Evolutionary conservation across 345 rosid species (phyloP), one percentile per base, ranked within the genome.

Genomic region (Arabidopsis suecica): DNA sequence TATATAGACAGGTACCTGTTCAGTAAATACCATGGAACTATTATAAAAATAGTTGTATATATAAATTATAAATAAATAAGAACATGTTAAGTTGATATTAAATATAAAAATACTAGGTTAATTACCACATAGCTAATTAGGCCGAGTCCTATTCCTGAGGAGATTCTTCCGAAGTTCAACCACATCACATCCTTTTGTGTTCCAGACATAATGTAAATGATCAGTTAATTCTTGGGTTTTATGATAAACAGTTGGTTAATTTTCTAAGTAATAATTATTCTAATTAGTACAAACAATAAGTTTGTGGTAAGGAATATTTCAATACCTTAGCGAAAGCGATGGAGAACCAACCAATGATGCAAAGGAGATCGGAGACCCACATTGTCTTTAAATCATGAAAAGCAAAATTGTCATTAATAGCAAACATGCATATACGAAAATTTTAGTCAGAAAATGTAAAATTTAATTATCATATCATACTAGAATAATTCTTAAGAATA

Each of bases 281-380:
- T 4, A n/a, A n/a, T n/a, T 2, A 59, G 13, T 4, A 37, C 13
- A n/a, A 5, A 6, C 3, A 25, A 13, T 34, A 53, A 47, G 14
- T 40, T 49, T 50, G 48, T 68, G 30, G 45, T 5, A 20, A 22
- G 1, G 42, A 6, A 49, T 23, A 13, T 14, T 44, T n/a, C 23
- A 3, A 37, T 75, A 88, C 87, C 88, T 87, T 77, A 0, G 89
- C 63, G 40, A 85, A 81, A 18, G 80, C 85, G 30, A 87, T 85
- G 30, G 78, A 61, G 6, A 89, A 64, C 91, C 91, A 87, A 14
- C 94, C 94, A 5, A 58, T 44, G 64, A 67, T 61, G 60, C 78
- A 82, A 6, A 84, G 66, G 32, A 75, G 14, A 47, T 83, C 71
- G 1, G 84, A 78, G 51, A 84, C 54, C 80, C 85, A 58, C 84